Evolutionary conservation across 148 eudicot species (phyloP).

Genomic region (Cornus controversa): DNA sequence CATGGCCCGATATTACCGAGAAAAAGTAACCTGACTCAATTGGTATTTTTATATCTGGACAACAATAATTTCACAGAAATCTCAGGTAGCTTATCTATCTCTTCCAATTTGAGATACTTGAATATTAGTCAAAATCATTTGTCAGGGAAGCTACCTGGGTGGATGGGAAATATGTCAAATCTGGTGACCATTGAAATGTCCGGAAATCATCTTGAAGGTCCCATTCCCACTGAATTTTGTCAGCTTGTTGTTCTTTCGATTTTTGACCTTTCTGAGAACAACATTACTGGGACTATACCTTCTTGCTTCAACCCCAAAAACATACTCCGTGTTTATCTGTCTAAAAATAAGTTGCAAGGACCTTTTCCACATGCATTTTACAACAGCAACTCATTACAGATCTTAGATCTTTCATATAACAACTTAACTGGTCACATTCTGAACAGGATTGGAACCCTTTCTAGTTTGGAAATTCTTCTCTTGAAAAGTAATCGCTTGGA

Average conservation of each 20-base stretch:
- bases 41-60: not conserved
- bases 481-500: too few species aligned
- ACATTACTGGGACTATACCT: not conserved
- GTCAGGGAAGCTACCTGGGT: not conserved
- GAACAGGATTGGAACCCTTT: too few species aligned
- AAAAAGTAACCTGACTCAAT: not conserved
- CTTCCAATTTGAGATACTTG: accelerated
- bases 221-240: not conserved
- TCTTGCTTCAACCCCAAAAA: not conserved
- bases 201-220: conserved; percentile 5
- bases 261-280: not conserved
- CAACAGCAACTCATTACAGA: too few species aligned
- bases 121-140: conserved; percentile 1
- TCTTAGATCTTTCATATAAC: too few species aligned
- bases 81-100: not conserved
- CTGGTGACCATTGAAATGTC: not conserved
- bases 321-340: too few species aligned
- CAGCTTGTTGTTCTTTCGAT: not conserved
- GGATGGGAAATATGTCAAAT: not conserved
- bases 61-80: not conserved
- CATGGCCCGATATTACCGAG: conserved; percentile 12
- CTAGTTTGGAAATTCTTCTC: too few species aligned
- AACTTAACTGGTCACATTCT: too few species aligned
- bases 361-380: too few species aligned
- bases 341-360: too few species aligned